phyloP scores from a whole-genome alignment of 2,329 filamentous ascomycete genomes.

The Trematosphaeria pertusa region DNA sequence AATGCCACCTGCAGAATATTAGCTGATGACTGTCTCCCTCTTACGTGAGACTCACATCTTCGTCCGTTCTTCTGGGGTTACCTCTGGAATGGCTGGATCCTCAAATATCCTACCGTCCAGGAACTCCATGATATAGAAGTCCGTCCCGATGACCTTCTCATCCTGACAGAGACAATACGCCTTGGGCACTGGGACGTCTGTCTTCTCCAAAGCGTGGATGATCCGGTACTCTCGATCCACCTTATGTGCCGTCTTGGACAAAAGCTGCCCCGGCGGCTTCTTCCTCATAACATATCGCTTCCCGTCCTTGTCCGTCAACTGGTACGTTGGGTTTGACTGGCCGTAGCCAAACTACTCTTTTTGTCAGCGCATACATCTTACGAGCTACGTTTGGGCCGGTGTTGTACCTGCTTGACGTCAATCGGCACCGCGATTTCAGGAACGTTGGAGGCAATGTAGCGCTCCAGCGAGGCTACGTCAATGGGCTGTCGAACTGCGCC shows the following conservation, averaged over 20 bases:
- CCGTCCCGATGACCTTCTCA: conserved; percentile 77
- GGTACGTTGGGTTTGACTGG: conserved; percentile 97
- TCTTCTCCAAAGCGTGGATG: conserved; percentile 79
- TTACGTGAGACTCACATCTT: conserved; percentile 72
- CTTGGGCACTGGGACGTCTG: conserved; percentile 84
- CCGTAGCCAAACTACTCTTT: conserved; percentile 84
- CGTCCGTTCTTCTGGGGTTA: conserved; percentile 71
- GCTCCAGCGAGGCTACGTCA: conserved; percentile 78
- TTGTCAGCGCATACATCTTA: conserved; percentile 8
- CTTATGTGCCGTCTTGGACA: conserved; percentile 88
- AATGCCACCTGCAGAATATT: conserved; percentile 69
- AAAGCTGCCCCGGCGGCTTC: conserved; percentile 93
- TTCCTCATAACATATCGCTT: conserved; percentile 89
- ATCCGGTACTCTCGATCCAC: conserved; percentile 96
- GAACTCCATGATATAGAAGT: conserved; percentile 98
- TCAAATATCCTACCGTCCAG: conserved; percentile 93
- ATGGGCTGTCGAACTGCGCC: conserved; percentile 90
- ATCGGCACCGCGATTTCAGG: conserved; percentile 83
- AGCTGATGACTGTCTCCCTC: too few relatives aligned
- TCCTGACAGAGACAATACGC: conserved; percentile 89
- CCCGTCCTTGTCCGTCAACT: conserved; percentile 75
- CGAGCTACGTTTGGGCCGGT: conserved; percentile 5
- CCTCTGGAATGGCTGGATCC: conserved; percentile 80
- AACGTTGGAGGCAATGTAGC: conserved; percentile 79
- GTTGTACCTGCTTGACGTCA: conserved; percentile 80